Evolutionary conservation across 2,329 filamentous ascomycete species (phyloP).

Genomic region (Hirsutella rhossiliensis): DNA sequence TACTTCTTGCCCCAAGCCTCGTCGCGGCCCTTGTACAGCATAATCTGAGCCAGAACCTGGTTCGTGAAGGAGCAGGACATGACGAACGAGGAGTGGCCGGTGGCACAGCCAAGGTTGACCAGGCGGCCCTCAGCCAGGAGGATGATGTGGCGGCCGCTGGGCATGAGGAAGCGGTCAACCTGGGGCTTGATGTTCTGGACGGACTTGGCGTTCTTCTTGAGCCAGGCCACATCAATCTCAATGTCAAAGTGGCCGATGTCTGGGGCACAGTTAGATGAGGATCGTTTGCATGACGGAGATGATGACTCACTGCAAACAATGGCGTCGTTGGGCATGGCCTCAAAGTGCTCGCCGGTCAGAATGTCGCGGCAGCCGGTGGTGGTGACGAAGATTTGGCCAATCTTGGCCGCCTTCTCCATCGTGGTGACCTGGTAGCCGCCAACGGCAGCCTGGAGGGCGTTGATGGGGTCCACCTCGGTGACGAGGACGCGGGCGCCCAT

Average conservation of each 20-base stretch:
- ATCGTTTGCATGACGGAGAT: background rate
- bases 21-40: constrained; percentile 90
- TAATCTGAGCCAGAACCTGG: constrained; percentile 99
- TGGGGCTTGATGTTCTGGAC: constrained; percentile 99
- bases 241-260: constrained; percentile 99
- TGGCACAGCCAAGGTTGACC: constrained; percentile 98
- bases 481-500: constrained; percentile 96
- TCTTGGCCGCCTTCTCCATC: constrained; percentile 87
- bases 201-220: constrained; percentile 90
- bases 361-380: constrained; percentile 99
- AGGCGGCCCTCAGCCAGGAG: constrained; percentile 97
- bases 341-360: constrained; percentile 81
- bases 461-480: constrained; percentile 98
- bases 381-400: constrained; percentile 97
- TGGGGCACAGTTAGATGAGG: constrained; percentile 8
- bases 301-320: constrained; percentile 79
- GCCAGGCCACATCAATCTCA: constrained; percentile 98
- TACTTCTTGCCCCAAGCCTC: constrained; percentile 85
- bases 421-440: constrained; percentile 93
- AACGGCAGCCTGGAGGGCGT: constrained; percentile 96
- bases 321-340: constrained; percentile 91
- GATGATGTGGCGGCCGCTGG: constrained; percentile 91
- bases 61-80: constrained; percentile 99
- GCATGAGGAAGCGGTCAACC: constrained; percentile 95
- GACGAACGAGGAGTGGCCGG: constrained; percentile 97